Evolutionary conservation across 192 early-diverging fungal species (phyloP).

Genomic region (Piromyces finnis): DNA sequence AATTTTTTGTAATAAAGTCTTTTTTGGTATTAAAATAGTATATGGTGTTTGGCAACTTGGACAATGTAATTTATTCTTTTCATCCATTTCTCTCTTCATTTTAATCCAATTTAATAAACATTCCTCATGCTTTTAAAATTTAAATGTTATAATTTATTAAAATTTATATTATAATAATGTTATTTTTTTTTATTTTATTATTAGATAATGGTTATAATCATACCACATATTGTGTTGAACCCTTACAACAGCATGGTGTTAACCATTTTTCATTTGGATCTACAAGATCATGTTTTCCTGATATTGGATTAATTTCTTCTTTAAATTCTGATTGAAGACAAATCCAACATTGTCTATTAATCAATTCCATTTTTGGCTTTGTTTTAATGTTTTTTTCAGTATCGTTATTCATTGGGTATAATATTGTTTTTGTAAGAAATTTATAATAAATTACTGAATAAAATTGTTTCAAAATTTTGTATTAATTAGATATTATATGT

Average conservation of each 20-base stretch:
- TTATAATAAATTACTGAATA: too few relatives aligned
- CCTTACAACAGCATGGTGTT: background rate
- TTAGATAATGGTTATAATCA: too few relatives aligned
- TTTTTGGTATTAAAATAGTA: background rate
- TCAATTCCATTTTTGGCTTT: background rate
- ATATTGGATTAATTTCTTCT: background rate
- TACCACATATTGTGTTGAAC: background rate
- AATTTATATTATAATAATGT: too few relatives aligned
- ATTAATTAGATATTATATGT: too few relatives aligned
- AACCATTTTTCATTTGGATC: background rate
- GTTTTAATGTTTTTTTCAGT: background rate
- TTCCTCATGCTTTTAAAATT: background rate
- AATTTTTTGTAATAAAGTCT: background rate
- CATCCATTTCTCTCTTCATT: background rate
- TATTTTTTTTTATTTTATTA: too few relatives aligned
- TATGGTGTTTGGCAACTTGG: background rate
- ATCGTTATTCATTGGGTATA: background rate
- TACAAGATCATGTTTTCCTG: background rate
- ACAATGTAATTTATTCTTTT: background rate
- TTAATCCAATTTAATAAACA: background rate
- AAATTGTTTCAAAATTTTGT: too few relatives aligned
- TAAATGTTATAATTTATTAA: too few relatives aligned
- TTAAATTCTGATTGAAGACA: background rate
- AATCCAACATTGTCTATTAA: background rate
- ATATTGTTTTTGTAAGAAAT: too few relatives aligned